A percentile compares a stretch with the other conserved stretches of the same genome.
Evolutionary conservation across 1,139 yeast species (phyloP).

Genomic region (Yamadazyma diddensiae): DNA sequence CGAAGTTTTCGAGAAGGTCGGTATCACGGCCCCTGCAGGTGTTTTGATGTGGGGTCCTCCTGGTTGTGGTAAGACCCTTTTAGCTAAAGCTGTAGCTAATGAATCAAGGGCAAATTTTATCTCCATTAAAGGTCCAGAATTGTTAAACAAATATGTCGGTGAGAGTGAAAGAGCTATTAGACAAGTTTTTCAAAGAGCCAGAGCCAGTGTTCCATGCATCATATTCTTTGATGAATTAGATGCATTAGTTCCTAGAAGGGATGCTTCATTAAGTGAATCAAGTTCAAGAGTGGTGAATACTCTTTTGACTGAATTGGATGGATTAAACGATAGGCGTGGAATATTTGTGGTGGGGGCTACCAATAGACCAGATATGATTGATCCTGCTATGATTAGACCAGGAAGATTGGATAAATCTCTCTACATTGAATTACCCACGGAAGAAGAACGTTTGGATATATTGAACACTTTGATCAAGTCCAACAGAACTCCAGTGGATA

Average conservation of each 20-base stretch:
- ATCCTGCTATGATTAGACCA: slow-evolving; percentile 96
- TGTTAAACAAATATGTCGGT: slow-evolving; percentile 92
- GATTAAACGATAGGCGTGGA: slow-evolving; percentile 88
- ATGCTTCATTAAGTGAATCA: slow-evolving; percentile 80
- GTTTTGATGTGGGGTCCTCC: slow-evolving; percentile 99
- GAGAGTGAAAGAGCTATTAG: slow-evolving; percentile 94
- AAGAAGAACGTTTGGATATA: slow-evolving; percentile 76
- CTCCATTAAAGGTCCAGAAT: slow-evolving; percentile 92
- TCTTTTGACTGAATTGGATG: slow-evolving; percentile 88
- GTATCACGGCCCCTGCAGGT: slow-evolving; percentile 96
- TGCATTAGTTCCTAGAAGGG: slow-evolving; percentile 94
- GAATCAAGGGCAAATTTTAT: slow-evolving; percentile 95
- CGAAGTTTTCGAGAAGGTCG: slow-evolving; percentile 83
- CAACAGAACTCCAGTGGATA: slow-evolving; percentile 73
- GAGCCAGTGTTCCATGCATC: slow-evolving; percentile 94
- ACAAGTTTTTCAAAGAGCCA: slow-evolving; percentile 89
- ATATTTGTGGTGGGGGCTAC: slow-evolving; percentile 96
- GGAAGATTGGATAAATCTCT: slow-evolving; percentile 93
- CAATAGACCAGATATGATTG: slow-evolving; percentile 96
- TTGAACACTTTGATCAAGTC: slow-evolving; percentile 69
- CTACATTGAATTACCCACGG: slow-evolving; percentile 83
- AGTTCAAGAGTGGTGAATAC: slow-evolving; percentile 95
- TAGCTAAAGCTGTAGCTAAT: slow-evolving; percentile 97
- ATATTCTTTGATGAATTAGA: slow-evolving; percentile 95
- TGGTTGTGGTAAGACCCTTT: slow-evolving; percentile 94